Base-by-base conservation (phyloP, 129 eudicot genomes). In the Tanacetum coccineum region DNA sequence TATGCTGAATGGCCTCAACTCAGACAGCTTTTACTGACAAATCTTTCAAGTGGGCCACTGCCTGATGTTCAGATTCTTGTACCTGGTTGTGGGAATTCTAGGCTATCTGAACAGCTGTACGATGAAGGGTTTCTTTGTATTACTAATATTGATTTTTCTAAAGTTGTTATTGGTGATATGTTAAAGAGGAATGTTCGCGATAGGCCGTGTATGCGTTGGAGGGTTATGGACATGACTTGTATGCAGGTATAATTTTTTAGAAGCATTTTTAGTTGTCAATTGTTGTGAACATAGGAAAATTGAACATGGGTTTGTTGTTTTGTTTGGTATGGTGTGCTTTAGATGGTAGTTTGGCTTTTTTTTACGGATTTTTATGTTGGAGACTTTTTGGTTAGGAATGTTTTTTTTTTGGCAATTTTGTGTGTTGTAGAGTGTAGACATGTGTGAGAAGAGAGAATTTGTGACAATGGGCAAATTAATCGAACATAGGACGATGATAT, bases 1-100 rank as follows among this genome's bases (percentile, higher is more conserved):
- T 88, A 92, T 76, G 95, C 98, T 21, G 91, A 86, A 74, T 92
- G 98, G 96, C 85, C 96, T 32, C 89, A 84, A 47, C 89, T 93
- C 58, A 73, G 76, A 2, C 53, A 75, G 4, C 76, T 79, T n/a
- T 92, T 93, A 59, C 76, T 81, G 10, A 8, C 75, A 25, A 80
- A 80, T 19, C 82, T 91, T 32, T 61, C 72, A 21, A 36, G 36
- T 7, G 49, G 40, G n/a, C 3, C 59, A 20, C 13, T 32, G 62
- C 40, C 64, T 44, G 76, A 71, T 46, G 17, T 78, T 66, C 86
- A 78, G 70, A 77, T 89, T 15, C 84, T 89, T 9, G 79, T 93
- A 12, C 99, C 96, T 19, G 98, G 91, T 3, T 88, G 98, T 36
- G 96, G 96, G n/a, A 92, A 85, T 61, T 89, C 97, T 59, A 76